Evolutionary conservation across 2,329 filamentous ascomycete genomes (phyloP).

Genomic region (Aspergillus sojae): DNA sequence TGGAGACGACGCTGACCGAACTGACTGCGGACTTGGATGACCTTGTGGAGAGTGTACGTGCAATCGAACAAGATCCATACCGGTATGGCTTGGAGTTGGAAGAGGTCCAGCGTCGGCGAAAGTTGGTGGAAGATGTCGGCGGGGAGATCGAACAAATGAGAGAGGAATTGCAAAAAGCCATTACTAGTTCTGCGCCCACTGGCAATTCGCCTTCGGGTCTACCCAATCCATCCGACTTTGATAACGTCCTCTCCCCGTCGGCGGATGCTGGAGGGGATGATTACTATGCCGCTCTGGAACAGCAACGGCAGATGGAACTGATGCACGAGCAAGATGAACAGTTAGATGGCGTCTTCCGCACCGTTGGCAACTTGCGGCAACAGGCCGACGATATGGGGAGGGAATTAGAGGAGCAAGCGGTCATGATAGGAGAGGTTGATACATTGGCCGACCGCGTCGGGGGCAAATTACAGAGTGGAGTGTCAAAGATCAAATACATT

Average conservation of each 20-base stretch:
- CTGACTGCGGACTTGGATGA: constrained; percentile 85
- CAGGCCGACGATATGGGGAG: constrained; percentile 96
- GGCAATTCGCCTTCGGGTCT: constrained; percentile 41
- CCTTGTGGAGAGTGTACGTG: constrained; percentile 81
- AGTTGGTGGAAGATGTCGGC: constrained; percentile 85
- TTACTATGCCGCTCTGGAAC: constrained; percentile 80
- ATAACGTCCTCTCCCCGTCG: constrained; percentile 40
- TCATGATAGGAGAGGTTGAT: constrained; percentile 86
- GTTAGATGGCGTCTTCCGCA: constrained; percentile 88
- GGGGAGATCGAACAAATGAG: constrained; percentile 88
- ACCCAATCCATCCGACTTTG: constrained; percentile 63
- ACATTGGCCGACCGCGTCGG: constrained; percentile 83
- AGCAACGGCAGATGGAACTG: constrained; percentile 86
- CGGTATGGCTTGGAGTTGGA: constrained; percentile 81
- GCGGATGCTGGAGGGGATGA: constrained; percentile 57
- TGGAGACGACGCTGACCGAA: constrained; percentile 74
- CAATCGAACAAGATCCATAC: constrained; percentile 83
- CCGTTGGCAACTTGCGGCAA: constrained; percentile 83
- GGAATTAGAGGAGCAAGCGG: constrained; percentile 91
- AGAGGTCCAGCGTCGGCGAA: constrained; percentile 78
- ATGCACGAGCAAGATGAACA: constrained; percentile 95
- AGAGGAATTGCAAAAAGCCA: constrained; percentile 70
- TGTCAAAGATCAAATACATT: constrained; percentile 83
- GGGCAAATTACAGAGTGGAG: constrained; percentile 78
- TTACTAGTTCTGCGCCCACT: constrained; percentile 40